Percentiles rank a stretch among this genome's conserved stretches.
These are phyloP conservation scores for Plasmodium cynomolgi DNA, from an alignment of 169 alveolate species.

Conservation along the genomic window DNA sequence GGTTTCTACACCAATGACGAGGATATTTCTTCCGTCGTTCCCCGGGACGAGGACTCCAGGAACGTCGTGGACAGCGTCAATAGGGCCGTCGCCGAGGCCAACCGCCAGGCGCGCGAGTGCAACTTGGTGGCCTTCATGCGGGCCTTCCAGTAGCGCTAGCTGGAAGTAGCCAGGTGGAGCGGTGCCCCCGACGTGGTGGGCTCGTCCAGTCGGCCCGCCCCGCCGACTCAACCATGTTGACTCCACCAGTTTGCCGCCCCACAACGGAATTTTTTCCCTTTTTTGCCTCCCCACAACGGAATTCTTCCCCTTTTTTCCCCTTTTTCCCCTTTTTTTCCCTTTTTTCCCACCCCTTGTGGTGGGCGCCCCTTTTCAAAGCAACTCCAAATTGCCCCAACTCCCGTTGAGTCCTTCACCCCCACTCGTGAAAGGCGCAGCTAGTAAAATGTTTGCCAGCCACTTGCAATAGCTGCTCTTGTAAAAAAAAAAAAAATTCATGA, in stretches of 20 bases:
- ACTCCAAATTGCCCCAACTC: not conserved
- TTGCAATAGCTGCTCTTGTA: not conserved
- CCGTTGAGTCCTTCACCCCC: not conserved
- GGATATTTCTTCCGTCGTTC: not conserved
- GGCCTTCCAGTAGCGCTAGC: not conserved
- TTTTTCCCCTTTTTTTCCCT: not conserved
- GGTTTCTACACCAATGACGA: constrained; percentile 59
- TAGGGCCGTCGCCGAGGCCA: not conserved
- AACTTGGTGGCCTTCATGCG: constrained; percentile 21
- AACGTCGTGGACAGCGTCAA: not conserved
- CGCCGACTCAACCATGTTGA: no score
- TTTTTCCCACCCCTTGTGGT: not conserved
- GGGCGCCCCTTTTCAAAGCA: no score
- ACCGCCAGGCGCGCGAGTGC: constrained; percentile 4
- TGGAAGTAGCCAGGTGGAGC: not conserved
- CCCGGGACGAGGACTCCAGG: constrained; percentile 3
- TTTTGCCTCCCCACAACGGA: not conserved
- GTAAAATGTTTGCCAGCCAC: not conserved
- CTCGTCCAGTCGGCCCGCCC: no score
- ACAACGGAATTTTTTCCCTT: no score
- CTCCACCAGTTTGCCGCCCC: not conserved
- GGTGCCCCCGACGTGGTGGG: not conserved
- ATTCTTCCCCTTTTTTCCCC: not conserved
- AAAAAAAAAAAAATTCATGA: constrained; percentile 6
- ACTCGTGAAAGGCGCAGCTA: not conserved